phyloP scores from a whole-genome alignment of 169 alveolate genomes.

The Ophryocystis elektroscirrha region DNA sequence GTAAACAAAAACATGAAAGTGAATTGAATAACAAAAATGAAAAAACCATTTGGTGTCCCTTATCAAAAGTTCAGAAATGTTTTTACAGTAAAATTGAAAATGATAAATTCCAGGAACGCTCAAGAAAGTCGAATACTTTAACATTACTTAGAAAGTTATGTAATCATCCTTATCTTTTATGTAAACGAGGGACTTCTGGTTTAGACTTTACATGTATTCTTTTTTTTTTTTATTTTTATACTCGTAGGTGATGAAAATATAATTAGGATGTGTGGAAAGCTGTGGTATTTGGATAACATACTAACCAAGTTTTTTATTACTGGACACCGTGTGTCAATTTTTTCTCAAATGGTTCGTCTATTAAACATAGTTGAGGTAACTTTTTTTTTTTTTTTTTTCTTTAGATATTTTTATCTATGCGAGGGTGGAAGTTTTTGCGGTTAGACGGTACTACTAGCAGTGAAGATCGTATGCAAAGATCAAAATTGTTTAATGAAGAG shows the following conservation, averaged over 20 bases:
- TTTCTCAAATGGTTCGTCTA: constrained; percentile 63
- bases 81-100: constrained; percentile 51
- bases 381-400: too few species aligned
- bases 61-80: constrained; percentile 49
- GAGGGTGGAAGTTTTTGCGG: constrained; percentile 47
- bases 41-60: constrained; percentile 55
- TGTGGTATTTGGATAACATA: constrained; percentile 17
- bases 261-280: constrained; percentile 63
- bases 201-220: not conserved
- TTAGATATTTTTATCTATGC: constrained; percentile 45
- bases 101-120: constrained; percentile 24
- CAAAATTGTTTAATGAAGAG: too few species aligned
- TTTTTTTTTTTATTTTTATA: not conserved
- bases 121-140: constrained; percentile 47
- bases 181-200: constrained; percentile 42
- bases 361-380: constrained; percentile 62
- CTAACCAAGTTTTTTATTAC: constrained; percentile 37
- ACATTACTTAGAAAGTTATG: constrained; percentile 71
- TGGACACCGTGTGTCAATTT: constrained; percentile 60
- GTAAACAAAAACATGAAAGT: constrained; percentile 68
- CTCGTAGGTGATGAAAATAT: constrained; percentile 53
- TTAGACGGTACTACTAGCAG: constrained; percentile 68
- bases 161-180: constrained; percentile 73
- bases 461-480: constrained; percentile 68
- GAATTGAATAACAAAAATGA: constrained; percentile 71